Percentiles rank a stretch among this genome's conserved stretches.
phyloP scores from a whole-genome alignment of 345 rosid genomes.

The Eucalyptus pauciflora region DNA sequence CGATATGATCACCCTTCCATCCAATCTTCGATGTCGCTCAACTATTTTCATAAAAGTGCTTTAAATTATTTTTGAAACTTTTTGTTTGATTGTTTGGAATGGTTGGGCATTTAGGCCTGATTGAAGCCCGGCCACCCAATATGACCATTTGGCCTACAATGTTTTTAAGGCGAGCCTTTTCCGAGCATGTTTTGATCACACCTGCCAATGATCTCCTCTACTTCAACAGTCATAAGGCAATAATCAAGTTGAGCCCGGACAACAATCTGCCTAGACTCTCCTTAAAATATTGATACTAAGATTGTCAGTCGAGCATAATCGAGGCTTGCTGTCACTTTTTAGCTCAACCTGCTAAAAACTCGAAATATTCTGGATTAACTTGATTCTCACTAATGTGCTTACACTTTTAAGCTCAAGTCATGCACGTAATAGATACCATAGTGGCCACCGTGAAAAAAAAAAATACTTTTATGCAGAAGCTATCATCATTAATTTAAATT shows the following conservation, averaged over 20 bases:
- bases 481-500: background rate
- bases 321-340: background rate
- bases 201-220: background rate
- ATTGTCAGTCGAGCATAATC: background rate
- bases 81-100: background rate
- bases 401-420: background rate
- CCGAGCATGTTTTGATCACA: background rate
- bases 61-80: background rate
- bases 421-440: background rate
- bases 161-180: background rate
- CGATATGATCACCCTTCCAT: background rate
- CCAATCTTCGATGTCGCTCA: background rate
- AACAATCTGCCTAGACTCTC: background rate
- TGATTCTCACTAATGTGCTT: background rate
- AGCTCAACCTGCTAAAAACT: background rate
- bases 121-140: background rate
- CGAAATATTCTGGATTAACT: background rate
- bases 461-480: background rate
- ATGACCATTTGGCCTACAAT: background rate
- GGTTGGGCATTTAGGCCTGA: background rate
- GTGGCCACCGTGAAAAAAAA: background rate
- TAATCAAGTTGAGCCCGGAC: background rate
- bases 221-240: background rate
- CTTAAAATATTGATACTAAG: background rate
- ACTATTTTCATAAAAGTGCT: background rate